These are phyloP conservation scores for Flaveria linearis DNA, from an alignment of 129 eudicot genomes.

Conservation along the genomic window DNA sequence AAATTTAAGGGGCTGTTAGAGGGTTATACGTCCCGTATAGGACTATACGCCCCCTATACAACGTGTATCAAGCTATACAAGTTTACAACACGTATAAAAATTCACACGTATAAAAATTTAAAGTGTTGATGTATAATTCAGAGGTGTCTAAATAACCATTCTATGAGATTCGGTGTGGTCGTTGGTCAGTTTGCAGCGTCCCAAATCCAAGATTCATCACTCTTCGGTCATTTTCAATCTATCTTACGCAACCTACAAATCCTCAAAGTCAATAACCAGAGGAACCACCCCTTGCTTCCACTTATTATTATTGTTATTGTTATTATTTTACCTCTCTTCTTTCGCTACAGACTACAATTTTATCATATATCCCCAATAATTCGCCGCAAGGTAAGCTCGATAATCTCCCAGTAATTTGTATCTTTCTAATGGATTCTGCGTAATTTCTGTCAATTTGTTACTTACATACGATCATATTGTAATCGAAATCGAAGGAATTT, in stretches of 20 bases:
- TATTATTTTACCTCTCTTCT: too few species aligned
- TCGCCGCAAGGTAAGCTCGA: slow-evolving; percentile 28
- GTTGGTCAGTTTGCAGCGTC: neutral
- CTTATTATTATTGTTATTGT: neutral
- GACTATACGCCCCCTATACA: too few species aligned
- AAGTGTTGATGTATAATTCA: too few species aligned
- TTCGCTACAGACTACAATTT: neutral
- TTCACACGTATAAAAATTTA: too few species aligned
- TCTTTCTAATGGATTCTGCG: slow-evolving; percentile 5
- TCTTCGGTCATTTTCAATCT: slow-evolving; percentile 20
- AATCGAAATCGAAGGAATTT: slow-evolving; percentile 9
- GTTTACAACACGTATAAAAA: too few species aligned
- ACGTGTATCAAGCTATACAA: too few species aligned
- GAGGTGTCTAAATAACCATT: too few species aligned
- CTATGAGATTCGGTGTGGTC: slow-evolving; percentile 1
- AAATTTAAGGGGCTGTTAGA: too few species aligned
- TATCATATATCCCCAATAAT: slow-evolving; percentile 11
- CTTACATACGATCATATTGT: neutral
- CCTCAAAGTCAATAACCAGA: slow-evolving; percentile 25
- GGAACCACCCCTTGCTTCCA: neutral
- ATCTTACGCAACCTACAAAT: slow-evolving; percentile 11
- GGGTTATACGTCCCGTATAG: too few species aligned
- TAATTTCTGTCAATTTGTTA: neutral
- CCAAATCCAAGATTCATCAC: slow-evolving; percentile 12
- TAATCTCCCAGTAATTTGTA: neutral